Conservation (phyloP, 192 early-diverging fungal species). For the Umbelopsis isabellina region DNA sequence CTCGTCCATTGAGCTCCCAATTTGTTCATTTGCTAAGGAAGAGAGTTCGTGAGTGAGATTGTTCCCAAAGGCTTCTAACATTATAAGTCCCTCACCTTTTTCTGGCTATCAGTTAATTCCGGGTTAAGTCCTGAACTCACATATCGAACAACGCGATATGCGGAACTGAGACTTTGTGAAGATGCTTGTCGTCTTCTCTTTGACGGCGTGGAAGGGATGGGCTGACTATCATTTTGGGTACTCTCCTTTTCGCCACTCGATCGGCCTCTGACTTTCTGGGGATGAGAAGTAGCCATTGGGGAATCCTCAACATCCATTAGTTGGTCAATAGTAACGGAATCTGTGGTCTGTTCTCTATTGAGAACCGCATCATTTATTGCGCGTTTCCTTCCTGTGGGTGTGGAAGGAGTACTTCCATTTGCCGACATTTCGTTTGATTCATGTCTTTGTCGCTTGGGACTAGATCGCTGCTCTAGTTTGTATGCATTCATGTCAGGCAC, state of each 20-base stretch:
- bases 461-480: constrained; percentile 45
- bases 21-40: constrained; percentile 14
- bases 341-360: background rate
- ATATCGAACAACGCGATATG: background rate
- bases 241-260: background rate
- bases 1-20: background rate
- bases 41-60: background rate
- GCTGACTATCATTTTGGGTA: background rate
- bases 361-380: background rate
- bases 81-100: background rate
- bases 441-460: constrained; percentile 14
- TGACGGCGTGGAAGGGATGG: background rate
- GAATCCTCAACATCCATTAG: background rate
- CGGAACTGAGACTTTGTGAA: background rate
- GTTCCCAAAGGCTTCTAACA: background rate
- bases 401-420: background rate
- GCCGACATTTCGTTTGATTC: background rate
- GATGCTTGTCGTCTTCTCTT: background rate
- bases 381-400: background rate
- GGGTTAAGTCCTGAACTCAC: background rate
- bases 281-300: too few species aligned
- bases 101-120: constrained; percentile 6
- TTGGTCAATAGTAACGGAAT: background rate
- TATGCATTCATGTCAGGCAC: constrained; percentile 60
- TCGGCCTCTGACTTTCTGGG: background rate